phyloP scores from a whole-genome alignment of 2,329 filamentous ascomycete genomes.

The Talaromyces islandicus region DNA sequence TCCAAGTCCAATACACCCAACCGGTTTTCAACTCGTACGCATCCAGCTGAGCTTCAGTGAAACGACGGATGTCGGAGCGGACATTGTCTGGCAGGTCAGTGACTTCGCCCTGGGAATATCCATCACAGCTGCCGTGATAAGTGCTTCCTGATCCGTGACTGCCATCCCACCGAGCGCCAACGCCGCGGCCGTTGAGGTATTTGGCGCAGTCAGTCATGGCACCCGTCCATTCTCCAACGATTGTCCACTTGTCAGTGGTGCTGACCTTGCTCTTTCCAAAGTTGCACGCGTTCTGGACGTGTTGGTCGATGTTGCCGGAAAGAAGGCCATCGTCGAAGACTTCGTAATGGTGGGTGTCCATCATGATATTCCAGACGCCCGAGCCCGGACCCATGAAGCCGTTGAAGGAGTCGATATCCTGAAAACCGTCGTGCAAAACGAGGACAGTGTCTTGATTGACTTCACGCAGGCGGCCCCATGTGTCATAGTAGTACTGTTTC shows the following conservation, averaged over 20 bases:
- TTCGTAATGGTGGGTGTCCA: conserved; percentile 67
- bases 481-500: conserved; percentile 51
- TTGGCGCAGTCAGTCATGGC: conserved; percentile 58
- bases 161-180: conserved; percentile 55
- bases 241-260: conserved; percentile 58
- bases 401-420: conserved; percentile 52
- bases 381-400: conserved; percentile 48
- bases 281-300: conserved; percentile 52
- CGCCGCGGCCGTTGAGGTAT: conserved; percentile 50
- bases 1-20: conserved; percentile 48
- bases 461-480: conserved; percentile 42
- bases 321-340: conserved; percentile 52
- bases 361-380: conserved; percentile 45
- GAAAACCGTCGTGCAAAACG: conserved; percentile 49
- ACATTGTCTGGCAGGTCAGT: conserved; percentile 30
- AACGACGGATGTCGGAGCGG: conserved; percentile 34
- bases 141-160: conserved; percentile 40
- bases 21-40: conserved; percentile 38
- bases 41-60: conserved; percentile 42
- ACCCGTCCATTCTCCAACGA: conserved; percentile 64
- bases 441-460: conserved; percentile 44
- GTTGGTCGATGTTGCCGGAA: conserved; percentile 45
- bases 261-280: conserved; percentile 44
- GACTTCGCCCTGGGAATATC: conserved; percentile 46
- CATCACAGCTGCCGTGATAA: conserved; percentile 50